Evolutionary conservation across 208 protist genomes (phyloP), one percentile per base, ranked within the genome.

Genomic region (Acanthamoeba castellanii): DNA sequence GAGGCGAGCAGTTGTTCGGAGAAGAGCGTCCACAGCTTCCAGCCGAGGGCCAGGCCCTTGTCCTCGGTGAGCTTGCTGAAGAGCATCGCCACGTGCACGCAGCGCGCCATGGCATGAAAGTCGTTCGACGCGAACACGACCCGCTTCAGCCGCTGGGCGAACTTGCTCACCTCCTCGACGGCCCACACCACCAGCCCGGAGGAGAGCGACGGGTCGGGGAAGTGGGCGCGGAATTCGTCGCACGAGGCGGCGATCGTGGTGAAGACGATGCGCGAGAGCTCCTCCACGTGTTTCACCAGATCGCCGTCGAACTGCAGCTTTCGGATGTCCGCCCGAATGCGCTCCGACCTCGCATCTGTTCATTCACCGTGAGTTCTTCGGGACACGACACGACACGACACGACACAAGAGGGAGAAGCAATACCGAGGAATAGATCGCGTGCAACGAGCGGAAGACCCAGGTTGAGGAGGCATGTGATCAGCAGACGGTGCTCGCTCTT

Each of bases 251-350:
- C 76, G 34, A 84, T 84, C 22, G 76, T 57, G 25, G 76, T 84
- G 47, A 84, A 84, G 9, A 84, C 37, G 42, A 50, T 57, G 42
- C n/a, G 76, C 18, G 76, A 47, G 9, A 84, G 76, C 47, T 84
- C 76, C 27, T 84, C 76, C 6, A 55, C 47, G 47, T 84, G 47
- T 25, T 84, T 84, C 9, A 84, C 34, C 47, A 84, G 5, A 18
- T 84, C 76, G 14, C 76, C 76, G 34, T 84, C 76, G 37, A 84
- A 84, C 76, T 84, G 34, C 42, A 84, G 76, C 76, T 84, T 84
- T 3, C 76, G 34, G 47, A 57, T 84, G 37, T 72, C 64, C 8
- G 64, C 64, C 18, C 64, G 64, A 34, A 72, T 72, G n/a, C 64
- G 64, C 64, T 72, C 64, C 64, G 64, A 72, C 18, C 64, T 8